Evolutionary conservation across 1,139 yeast genomes (phyloP).

Genomic region (Scheffersomyces illinoinensis): DNA sequence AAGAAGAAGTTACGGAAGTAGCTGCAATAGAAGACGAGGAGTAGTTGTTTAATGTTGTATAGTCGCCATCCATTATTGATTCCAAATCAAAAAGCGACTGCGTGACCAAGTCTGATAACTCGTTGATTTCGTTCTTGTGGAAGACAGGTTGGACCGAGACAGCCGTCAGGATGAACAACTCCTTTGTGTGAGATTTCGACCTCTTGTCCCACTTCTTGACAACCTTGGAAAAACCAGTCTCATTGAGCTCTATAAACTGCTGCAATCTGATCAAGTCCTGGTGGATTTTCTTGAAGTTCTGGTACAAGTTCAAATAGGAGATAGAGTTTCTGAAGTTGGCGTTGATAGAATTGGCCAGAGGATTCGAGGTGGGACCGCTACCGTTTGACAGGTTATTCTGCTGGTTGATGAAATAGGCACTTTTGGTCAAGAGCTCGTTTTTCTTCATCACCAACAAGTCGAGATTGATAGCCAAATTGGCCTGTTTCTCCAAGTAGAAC

Average conservation of each 20-base stretch:
- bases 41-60: slow-evolving; percentile 29
- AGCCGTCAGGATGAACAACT: slow-evolving; percentile 85
- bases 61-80: slow-evolving; percentile 81
- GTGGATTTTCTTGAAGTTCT: slow-evolving; percentile 85
- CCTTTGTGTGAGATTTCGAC: slow-evolving; percentile 92
- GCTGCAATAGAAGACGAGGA: background rate
- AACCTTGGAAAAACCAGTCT: slow-evolving; percentile 93
- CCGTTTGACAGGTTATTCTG: slow-evolving; percentile 5
- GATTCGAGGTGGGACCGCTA: slow-evolving; percentile 11
- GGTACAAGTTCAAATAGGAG: slow-evolving; percentile 59
- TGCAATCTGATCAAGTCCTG: slow-evolving; percentile 86
- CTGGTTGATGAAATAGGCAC: slow-evolving; percentile 24
- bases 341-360: slow-evolving; percentile 19
- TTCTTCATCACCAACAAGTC: slow-evolving; percentile 77
- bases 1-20: background rate
- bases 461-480: slow-evolving; percentile 75
- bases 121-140: slow-evolving; percentile 84
- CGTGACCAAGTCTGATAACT: slow-evolving; percentile 79
- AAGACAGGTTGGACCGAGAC: slow-evolving; percentile 96
- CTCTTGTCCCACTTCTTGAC: slow-evolving; percentile 97
- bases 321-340: slow-evolving; percentile 42
- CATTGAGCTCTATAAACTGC: slow-evolving; percentile 90
- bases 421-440: slow-evolving; percentile 51
- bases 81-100: slow-evolving; percentile 80
- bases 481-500: slow-evolving; percentile 87